Evolutionary conservation across 1,284 basidiomycete genomes (phyloP), one percentile per base, ranked within the genome.

Genomic region (Puccinia hordei): DNA sequence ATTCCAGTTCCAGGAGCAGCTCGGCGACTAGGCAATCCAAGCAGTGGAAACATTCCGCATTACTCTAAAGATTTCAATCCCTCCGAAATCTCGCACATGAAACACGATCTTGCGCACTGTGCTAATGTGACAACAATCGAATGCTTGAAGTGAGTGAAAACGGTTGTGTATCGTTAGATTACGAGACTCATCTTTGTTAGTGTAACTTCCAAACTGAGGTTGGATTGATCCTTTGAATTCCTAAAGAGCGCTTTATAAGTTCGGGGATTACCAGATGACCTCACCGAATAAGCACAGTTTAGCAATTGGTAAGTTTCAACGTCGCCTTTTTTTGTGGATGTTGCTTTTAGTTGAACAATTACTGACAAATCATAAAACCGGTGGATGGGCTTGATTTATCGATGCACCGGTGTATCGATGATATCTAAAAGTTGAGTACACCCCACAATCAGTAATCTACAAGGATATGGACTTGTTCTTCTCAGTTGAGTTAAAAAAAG

Each of bases 261-360:
- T 80, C 22, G 68, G 66, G 49, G 30, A 61, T 35, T 72, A 80
- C 44, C n/a, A 80, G 30, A 71, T 72, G 55, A 44, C 55, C 41
- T 73, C 65, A 10, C 81, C 53, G 33, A 30, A 88, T 0, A 89
- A 66, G 68, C 83, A 22, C 77, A 82, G 30, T 83, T 84, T 73
- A 91, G 90, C 81, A 87, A 88, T 82, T 74, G 85, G 38, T 82
- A 85, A 85, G 89, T 88, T 81, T 88, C 87, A 6, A 87, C 87
- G 0, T 83, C 84, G 46, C 24, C 55, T 90, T 89, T 82, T 84
- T 89, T 66, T 86, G 87, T 44, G 2, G 24, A 63, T 44, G 15
- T 38, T n/a, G 33, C 9, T 68, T 41, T 41, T 15, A 9, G 9
- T 80, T 84, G 84, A 0, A 89, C 55, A 82, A 84, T 24, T 88